Evolutionary conservation across 352 stramenopile genomes (phyloP).

Genomic region (Plasmopara muralis): DNA sequence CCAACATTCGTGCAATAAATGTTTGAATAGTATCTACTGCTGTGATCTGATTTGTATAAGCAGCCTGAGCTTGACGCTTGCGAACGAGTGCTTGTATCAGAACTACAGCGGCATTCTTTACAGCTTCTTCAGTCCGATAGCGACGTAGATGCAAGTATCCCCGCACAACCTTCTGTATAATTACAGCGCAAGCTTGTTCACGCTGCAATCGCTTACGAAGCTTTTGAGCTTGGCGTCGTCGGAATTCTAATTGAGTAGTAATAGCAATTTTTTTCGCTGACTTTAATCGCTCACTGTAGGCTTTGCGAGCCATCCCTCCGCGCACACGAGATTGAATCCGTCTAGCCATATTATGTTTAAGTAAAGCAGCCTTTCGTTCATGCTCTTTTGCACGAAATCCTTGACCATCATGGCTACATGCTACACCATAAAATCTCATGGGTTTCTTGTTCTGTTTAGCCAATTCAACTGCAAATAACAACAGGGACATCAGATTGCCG

Average conservation of each 20-base stretch:
- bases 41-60: conserved; percentile 21
- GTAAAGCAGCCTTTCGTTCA: conserved; percentile 17
- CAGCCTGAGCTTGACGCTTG: conserved; percentile 19
- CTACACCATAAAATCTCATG: conserved; percentile 30
- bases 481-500: too few species aligned
- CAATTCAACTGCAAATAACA: conserved; percentile 15
- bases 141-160: conserved; percentile 28
- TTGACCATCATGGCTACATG: conserved; percentile 13
- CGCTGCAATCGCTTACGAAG: conserved; percentile 15
- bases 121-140: conserved; percentile 23
- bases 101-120: conserved; percentile 21
- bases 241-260: conserved; percentile 30
- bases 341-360: conserved; percentile 37
- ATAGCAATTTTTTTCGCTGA: conserved; percentile 27
- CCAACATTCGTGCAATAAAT: conserved; percentile 24
- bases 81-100: conserved; percentile 37
- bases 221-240: conserved; percentile 28
- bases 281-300: conserved; percentile 22
- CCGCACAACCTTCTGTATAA: conserved; percentile 37
- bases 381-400: conserved; percentile 30
- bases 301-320: conserved; percentile 28
- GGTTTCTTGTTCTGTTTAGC: conserved; percentile 36
- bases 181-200: conserved; percentile 22
- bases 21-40: conserved; percentile 27
- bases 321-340: conserved; percentile 38